Percentiles rank a stretch among this genome's conserved stretches.
Evolutionary conservation across 352 stramenopile species (phyloP).

Genomic region (Phytopythium delawarense): DNA sequence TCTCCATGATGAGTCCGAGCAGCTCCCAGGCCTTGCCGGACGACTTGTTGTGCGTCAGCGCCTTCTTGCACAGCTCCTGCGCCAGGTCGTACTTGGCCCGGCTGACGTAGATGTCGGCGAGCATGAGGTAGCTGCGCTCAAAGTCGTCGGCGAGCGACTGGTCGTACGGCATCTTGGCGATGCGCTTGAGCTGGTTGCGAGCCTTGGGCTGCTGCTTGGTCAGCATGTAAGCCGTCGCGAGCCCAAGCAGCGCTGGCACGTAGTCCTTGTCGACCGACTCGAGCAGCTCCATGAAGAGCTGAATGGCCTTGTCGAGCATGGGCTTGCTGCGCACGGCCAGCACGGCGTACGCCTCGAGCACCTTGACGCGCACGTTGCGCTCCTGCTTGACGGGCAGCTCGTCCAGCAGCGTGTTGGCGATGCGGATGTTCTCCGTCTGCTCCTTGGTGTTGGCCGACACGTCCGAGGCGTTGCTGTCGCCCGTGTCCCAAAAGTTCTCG

Average conservation of each 20-base stretch:
- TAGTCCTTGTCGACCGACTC: slow-evolving; percentile 85
- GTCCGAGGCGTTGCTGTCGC: slow-evolving; percentile 17
- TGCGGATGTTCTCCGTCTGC: slow-evolving; percentile 82
- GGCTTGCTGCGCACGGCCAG: slow-evolving; percentile 77
- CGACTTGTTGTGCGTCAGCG: slow-evolving; percentile 92
- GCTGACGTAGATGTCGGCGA: slow-evolving; percentile 92
- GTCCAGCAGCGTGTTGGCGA: slow-evolving; percentile 85
- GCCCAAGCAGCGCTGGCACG: slow-evolving; percentile 87
- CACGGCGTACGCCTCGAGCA: slow-evolving; percentile 86
- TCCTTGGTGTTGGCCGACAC: slow-evolving; percentile 56
- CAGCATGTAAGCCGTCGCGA: slow-evolving; percentile 90
- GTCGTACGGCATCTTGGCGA: slow-evolving; percentile 92
- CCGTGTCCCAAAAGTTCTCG: slow-evolving; percentile 89
- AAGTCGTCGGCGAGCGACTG: slow-evolving; percentile 89
- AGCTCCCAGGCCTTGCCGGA: slow-evolving; percentile 91
- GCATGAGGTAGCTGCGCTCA: slow-evolving; percentile 90
- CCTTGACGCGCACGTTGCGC: slow-evolving; percentile 57
- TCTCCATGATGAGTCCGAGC: slow-evolving; percentile 93
- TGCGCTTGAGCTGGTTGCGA: slow-evolving; percentile 93
- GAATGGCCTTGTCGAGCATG: slow-evolving; percentile 87
- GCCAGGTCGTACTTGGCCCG: slow-evolving; percentile 92
- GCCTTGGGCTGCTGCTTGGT: slow-evolving; percentile 91
- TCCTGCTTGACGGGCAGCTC: slow-evolving; percentile 65
- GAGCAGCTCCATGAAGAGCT: slow-evolving; percentile 90
- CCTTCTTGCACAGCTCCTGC: slow-evolving; percentile 91